Evolutionary conservation across 2,329 filamentous ascomycete genomes (phyloP), one percentile per base, ranked within the genome.

Genomic region (Xylariaceae sp.): DNA sequence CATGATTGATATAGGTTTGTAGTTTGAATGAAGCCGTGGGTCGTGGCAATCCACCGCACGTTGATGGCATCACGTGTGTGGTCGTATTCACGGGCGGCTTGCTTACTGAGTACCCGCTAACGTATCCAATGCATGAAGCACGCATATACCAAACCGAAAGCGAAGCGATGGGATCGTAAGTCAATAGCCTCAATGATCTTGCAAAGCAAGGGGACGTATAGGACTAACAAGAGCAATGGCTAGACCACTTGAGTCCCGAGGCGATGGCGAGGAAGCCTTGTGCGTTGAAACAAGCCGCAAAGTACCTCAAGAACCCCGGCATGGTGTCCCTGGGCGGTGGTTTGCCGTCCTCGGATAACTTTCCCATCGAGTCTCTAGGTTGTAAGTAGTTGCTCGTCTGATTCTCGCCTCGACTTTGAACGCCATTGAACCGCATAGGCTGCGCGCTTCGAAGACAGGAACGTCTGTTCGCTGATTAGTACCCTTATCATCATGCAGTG

Each of bases 281-380:
- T 64, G 87, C 87, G n/a, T 78, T 97, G 62, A 97, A 97, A 75
- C 81, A 82, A 62, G 92, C 92, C 4, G 92, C 92, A 50, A 83
- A 82, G 58, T 88, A 87, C 72, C 82, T 97, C 56, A 88, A 88
- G 70, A 90, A 82, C 45, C 90, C 92, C 0, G 92, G 89, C 13
- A 76, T 97, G 60, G 94, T 99, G 71, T 96, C 92, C 1, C 86
- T 99, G 1, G 94, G 94, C 57, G 94, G 94, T 55, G 94, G 94
- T 2, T 78, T 99, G 17, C 94, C 94, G 3, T 92, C 90, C 11
- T 84, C 89, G 61, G 87, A 93, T 72, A 90, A 95, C 75, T 99
- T 99, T 70, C 94, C 94, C n/a, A 87, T 97, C 68, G 86, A 93
- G 65, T 82, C 88, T 64, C 75, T 97, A 53, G 82, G 81, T 64